Base-by-base conservation (phyloP, 495 filamentous ascomycete species). In the Trichocladium antarcticum region DNA sequence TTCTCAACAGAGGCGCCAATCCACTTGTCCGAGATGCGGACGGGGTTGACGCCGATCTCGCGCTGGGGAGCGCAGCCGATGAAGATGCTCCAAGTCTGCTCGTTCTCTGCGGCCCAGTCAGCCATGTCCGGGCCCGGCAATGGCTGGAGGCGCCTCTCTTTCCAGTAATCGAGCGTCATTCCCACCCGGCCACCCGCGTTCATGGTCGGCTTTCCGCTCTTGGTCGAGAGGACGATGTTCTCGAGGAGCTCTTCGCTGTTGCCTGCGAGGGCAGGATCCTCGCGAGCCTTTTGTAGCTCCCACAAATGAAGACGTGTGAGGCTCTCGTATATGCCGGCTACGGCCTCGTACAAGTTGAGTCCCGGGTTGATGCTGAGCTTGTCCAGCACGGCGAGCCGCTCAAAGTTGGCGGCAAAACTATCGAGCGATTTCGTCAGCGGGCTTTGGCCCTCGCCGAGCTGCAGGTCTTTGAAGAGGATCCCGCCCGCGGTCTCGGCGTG, bases 111-210 rank as follows among this genome's bases (percentile, higher is more conserved):
- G 8, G 41, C 45, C 68, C 70, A 22, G 1, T 41, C 58, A 6
- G 45, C 24, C 37, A 51, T 45, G 5, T 58, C 50, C 11, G 67
- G 54, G 14, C 19, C 55, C 11, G 55, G 60, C 49, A 69, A 64
- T 6, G 67, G 51, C 37, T 79, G 54, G 21, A 75, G 71, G 27
- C 77, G 72, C 38, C 72, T 72, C 38, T 82, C 76, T 56, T 79
- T 80, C 92, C 89, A 96, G 62, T 94, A 98, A 51, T 95, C 84
- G 34, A 96, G 55, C 20, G 78, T 77, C 45, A 96, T 64, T 9
- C 92, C 90, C 3, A 95, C 65, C 43, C 77, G 78, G 19, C 74
- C 74, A 45, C 78, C 73, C 10, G 74, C 75, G 63, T 97, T 86
- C 78, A 95, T 84, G 14, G 74, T 70, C 0, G 92, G 92, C 29